Evolutionary conservation across 2,329 filamentous ascomycete species (phyloP), one percentile per base, ranked within the genome.

Genomic region (Ampelomyces quisqualis): DNA sequence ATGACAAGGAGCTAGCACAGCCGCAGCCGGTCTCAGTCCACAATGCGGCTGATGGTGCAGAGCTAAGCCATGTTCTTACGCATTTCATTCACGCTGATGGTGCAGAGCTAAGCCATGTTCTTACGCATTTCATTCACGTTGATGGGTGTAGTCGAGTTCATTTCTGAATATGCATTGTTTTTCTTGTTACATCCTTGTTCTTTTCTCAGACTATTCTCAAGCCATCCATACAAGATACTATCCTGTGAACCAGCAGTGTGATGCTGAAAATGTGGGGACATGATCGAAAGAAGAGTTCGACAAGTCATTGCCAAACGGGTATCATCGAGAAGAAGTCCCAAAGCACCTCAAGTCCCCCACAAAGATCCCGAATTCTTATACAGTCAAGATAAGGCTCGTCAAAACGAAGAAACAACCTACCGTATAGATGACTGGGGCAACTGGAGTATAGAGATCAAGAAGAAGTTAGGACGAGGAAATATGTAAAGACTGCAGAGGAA

Each of bases 11-110:
- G 40, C 47, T 44, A 55, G 55, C 49, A 42, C 46, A 49, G 48
- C 51, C 43, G 48, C 55, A 47, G 48, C 52, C 39, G 51, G 51
- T 55, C 53, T 61, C 58, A 61, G 62, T 59, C 61, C 30, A 38
- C 34, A 27, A 27, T 26, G 29, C 38, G 10, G 36, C 37, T 33
- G 17, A 34, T 51, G 43, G 40, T 33, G 21, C n/a, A 28, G 15
- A 28, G n/a, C 3, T n/a, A 5, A 28, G 13, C n/a, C 15, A 10
- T n/a, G n/a, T n/a, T n/a, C n/a, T n/a, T n/a, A n/a, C n/a, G n/a
- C n/a, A n/a, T n/a, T n/a, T n/a, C n/a, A n/a, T n/a, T n/a, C n/a
- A n/a, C n/a, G n/a, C n/a, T n/a, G n/a, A n/a, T n/a, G n/a, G n/a
- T n/a, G n/a, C n/a, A n/a, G n/a, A n/a, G n/a, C n/a, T n/a, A n/a